Evolutionary conservation across 352 stramenopile genomes (phyloP), one percentile per base, ranked within the genome.

Genomic region (Pythium dissotocum): DNA sequence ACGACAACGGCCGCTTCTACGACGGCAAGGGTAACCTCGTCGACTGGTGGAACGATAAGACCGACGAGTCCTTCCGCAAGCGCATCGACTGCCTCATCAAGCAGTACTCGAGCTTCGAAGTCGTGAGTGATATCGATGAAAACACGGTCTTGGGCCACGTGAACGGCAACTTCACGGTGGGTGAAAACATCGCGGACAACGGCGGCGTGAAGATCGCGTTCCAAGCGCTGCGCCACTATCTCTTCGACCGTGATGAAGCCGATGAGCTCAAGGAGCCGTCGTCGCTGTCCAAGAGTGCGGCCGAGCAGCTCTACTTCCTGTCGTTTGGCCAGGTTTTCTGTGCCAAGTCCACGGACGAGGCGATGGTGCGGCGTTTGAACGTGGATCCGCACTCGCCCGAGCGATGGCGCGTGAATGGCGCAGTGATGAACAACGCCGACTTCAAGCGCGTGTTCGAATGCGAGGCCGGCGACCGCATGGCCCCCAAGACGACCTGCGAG

Each of bases 11-110:
- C 6, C 78, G 89, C 40, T 96, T 97, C 64, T 98, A 89, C 59
- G 83, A 91, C 58, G 91, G 75, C 52, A 70, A 91, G 35, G 96
- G 96, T 10, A 98, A 98, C 54, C 81, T 98, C 59, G 73, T 89
- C 0, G 83, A 98, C 72, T 99, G 95, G 95, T 98, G 96, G 94
- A 97, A 84, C 26, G 75, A 90, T 30, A 78, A 83, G 40, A 97
- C 97, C 30, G 78, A 77, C 14, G 65, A 70, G 9, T 81, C 95
- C 52, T 99, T 97, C 57, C 59, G 70, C 2, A 60, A 71, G 14
- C 82, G 87, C 13, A 77, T 83, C 0, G 42, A 78, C 40, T 95
- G 85, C 62, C 76, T 95, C 18, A 74, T 87, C 26, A 70, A 89
- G 0, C 81, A 95, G 64, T 95, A 92, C 63, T 53, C 63, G 21